Evolutionary conservation across 345 rosid genomes (phyloP).

Genomic region (Viola odorata): DNA sequence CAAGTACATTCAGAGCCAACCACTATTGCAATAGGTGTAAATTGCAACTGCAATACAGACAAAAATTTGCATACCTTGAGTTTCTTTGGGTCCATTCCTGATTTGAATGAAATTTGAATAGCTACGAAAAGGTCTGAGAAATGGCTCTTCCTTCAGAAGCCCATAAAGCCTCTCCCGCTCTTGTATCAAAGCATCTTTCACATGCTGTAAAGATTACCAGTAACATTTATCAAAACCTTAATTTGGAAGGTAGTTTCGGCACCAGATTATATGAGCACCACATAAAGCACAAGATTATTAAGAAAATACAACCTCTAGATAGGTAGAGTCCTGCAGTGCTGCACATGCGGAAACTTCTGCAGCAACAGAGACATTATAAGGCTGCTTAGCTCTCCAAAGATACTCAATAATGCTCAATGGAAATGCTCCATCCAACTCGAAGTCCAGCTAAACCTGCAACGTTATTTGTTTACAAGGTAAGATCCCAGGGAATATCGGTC

Average conservation of each 20-base stretch:
- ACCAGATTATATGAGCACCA: neutral
- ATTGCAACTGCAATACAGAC: neutral
- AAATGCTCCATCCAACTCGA: conserved; percentile 89
- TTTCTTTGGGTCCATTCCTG: conserved; percentile 81
- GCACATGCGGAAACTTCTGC: conserved; percentile 94
- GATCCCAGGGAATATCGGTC: neutral
- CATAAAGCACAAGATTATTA: neutral
- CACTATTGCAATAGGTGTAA: too few species aligned
- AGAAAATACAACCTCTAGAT: conserved; percentile 51
- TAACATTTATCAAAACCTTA: conserved; percentile 5
- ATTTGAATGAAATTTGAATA: conserved; percentile 74
- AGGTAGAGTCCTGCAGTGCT: conserved; percentile 62
- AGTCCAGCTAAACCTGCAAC: conserved; percentile 83
- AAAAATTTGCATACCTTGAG: conserved; percentile 46
- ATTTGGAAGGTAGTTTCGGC: neutral
- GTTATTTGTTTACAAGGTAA: conserved; percentile 1
- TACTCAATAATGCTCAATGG: conserved; percentile 78
- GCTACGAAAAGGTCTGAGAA: conserved; percentile 79
- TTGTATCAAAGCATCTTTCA: conserved; percentile 61
- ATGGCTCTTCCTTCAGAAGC: conserved; percentile 63
- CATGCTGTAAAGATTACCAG: conserved; percentile 37
- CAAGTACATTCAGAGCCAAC: too few species aligned
- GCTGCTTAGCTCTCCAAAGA: conserved; percentile 92
- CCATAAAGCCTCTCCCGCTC: conserved; percentile 73
- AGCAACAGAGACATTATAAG: conserved; percentile 91